phyloP scores from a whole-genome alignment of 164 flowering plant genomes.

The Houttuynia cordata region DNA sequence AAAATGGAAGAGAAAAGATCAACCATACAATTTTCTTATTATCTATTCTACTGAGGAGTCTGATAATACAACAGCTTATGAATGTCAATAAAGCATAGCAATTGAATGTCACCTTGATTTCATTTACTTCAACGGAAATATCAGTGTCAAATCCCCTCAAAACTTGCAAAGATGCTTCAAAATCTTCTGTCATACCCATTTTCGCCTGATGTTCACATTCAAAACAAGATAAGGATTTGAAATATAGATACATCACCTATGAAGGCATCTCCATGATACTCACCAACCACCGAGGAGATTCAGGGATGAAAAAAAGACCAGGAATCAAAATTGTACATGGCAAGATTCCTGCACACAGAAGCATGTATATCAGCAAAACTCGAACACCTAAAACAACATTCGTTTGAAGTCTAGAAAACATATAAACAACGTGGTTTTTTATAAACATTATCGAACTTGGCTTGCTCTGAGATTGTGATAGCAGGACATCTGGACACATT shows the following conservation, averaged over 20 bases:
- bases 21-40: no score
- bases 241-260: background rate
- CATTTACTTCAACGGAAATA: slow-evolving; percentile 79
- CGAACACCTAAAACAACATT: background rate
- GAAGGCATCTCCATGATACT: slow-evolving; percentile 12
- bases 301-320: slow-evolving; percentile 90
- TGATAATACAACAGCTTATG: no score
- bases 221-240: background rate
- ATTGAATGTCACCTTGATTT: slow-evolving; percentile 63
- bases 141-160: slow-evolving; percentile 91
- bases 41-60: no score
- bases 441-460: no score
- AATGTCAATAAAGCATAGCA: background rate
- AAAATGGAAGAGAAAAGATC: no score
- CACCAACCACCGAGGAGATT: slow-evolving; percentile 98
- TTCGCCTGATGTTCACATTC: slow-evolving; percentile 51
- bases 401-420: no score
- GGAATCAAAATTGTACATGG: slow-evolving; percentile 86
- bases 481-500: no score
- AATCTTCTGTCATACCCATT: slow-evolving; percentile 97
- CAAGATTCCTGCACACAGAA: slow-evolving; percentile 52
- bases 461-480: no score
- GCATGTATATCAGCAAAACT: background rate
- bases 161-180: slow-evolving; percentile 94
- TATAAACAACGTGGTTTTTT: background rate